These are phyloP conservation scores for Aureobasidium sp. DNA, from an alignment of 2,329 filamentous ascomycete genomes.

Conservation along the genomic window DNA sequence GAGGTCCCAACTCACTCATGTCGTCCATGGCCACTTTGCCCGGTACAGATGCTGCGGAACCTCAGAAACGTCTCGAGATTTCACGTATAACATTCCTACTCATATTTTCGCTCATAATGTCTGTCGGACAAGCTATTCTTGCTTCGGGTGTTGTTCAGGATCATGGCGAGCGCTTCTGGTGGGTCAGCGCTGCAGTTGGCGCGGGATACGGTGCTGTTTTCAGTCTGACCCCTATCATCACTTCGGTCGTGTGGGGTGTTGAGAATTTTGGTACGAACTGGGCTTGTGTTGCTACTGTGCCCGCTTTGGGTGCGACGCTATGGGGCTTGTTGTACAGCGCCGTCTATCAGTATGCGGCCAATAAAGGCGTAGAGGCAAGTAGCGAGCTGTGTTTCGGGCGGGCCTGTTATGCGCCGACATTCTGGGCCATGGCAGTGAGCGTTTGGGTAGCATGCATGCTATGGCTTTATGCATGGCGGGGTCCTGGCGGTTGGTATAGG, in stretches of 20 bases:
- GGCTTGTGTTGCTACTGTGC: constrained; percentile 88
- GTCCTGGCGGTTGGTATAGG: constrained; percentile 26
- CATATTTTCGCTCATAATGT: constrained; percentile 63
- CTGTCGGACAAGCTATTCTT: constrained; percentile 63
- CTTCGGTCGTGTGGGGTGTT: constrained; percentile 96
- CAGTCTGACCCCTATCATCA: constrained; percentile 79
- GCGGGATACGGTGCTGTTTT: constrained; percentile 91
- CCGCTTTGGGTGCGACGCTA: constrained; percentile 75
- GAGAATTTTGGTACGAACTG: constrained; percentile 99
- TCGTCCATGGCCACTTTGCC: constrained; percentile 31
- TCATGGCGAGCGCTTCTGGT: constrained; percentile 70
- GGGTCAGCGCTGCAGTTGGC: constrained; percentile 75
- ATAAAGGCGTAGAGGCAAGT: constrained; percentile 30
- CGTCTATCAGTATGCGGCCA: constrained; percentile 63
- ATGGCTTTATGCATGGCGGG: constrained; percentile 75
- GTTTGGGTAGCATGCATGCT: constrained; percentile 68
- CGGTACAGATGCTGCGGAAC: constrained; percentile 15
- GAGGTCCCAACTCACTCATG: constrained; percentile 33
- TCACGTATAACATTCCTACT: constrained; percentile 77
- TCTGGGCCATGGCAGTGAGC: constrained; percentile 77
- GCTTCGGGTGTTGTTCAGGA: constrained; percentile 67
- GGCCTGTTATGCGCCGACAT: constrained; percentile 69
- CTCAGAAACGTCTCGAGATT: constrained; percentile 43
- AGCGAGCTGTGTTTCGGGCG: constrained; percentile 68
- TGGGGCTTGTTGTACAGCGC: constrained; percentile 87